Percentiles rank a stretch among this genome's conserved stretches.
Conservation (phyloP, 768 basidiomycete genomes). For the Calocera viscosa region DNA sequence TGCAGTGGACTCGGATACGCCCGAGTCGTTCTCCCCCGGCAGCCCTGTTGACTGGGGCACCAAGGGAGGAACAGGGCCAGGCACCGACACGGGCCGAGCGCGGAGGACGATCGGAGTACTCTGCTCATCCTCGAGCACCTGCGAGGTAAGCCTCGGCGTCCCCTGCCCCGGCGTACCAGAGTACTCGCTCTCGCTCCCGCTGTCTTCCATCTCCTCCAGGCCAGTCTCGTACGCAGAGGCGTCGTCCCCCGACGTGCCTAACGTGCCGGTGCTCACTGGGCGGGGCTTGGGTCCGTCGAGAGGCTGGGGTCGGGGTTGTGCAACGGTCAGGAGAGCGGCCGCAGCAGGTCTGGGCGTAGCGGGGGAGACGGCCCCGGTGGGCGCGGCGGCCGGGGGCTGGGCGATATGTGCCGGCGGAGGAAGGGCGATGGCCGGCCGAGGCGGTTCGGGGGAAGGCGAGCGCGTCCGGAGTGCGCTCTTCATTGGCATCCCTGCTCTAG, state of each 20-base stretch:
- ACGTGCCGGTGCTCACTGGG: background rate
- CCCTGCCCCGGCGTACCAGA: background rate
- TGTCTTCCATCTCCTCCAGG: conserved; percentile 3
- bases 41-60: background rate
- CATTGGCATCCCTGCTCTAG: background rate
- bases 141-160: background rate
- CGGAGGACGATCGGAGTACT: background rate
- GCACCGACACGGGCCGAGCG: background rate
- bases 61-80: background rate
- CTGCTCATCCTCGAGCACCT: background rate
- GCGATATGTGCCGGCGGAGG: background rate
- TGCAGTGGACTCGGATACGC: background rate
- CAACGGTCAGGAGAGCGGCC: background rate
- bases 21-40: background rate
- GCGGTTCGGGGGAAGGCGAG: background rate
- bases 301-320: background rate
- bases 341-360: background rate
- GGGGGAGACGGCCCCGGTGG: background rate
- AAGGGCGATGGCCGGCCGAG: background rate
- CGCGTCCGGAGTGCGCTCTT: background rate
- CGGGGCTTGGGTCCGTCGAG: background rate
- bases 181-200: background rate
- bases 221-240: conserved; percentile 1
- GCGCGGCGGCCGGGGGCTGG: background rate
- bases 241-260: background rate